Evolutionary conservation across 441 rosid genomes (phyloP).

Genomic region (Aquilaria agallochum): DNA sequence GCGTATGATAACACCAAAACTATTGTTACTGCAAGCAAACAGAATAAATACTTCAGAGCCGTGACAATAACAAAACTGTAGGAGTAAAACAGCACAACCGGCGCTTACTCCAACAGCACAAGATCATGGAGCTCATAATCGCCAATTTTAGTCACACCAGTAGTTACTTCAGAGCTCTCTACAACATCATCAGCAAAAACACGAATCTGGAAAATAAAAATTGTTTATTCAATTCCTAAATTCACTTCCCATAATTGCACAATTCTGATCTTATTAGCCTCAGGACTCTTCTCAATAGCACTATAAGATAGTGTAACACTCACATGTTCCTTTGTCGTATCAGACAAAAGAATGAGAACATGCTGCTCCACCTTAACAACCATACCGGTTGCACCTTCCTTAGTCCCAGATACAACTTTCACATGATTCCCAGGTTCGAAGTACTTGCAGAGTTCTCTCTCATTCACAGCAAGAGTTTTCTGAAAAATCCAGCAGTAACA

Average conservation of each 20-base stretch:
- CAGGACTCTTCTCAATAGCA: neutral
- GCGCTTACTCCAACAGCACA: slow-evolving; percentile 85
- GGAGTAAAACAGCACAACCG: slow-evolving; percentile 8
- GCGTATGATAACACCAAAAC: slow-evolving; percentile 93
- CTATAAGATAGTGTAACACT: slow-evolving; percentile 16
- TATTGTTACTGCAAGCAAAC: slow-evolving; percentile 58
- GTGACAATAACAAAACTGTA: slow-evolving; percentile 7
- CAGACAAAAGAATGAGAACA: slow-evolving; percentile 86
- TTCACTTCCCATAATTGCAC: neutral
- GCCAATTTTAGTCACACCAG: slow-evolving; percentile 91
- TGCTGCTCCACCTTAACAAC: slow-evolving; percentile 97
- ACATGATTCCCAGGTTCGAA: slow-evolving; percentile 99
- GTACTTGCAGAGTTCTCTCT: slow-evolving; percentile 91
- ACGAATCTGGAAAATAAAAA: slow-evolving; percentile 50
- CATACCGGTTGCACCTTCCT: slow-evolving; percentile 98
- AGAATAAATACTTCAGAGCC: slow-evolving; percentile 17
- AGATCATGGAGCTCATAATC: slow-evolving; percentile 97
- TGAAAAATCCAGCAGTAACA: slow-evolving; percentile 23
- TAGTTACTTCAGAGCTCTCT: slow-evolving; percentile 94
- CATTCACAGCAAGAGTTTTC: slow-evolving; percentile 90
- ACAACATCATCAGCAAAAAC: slow-evolving; percentile 98
- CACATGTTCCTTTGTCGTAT: slow-evolving; percentile 97
- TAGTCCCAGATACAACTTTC: slow-evolving; percentile 92
- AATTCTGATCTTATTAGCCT: neutral
- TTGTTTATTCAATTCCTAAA: neutral